Percentiles rank a stretch among this genome's conserved stretches.
phyloP scores from a whole-genome alignment of 768 basidiomycete species.

The Hygrocybe coccinea region DNA sequence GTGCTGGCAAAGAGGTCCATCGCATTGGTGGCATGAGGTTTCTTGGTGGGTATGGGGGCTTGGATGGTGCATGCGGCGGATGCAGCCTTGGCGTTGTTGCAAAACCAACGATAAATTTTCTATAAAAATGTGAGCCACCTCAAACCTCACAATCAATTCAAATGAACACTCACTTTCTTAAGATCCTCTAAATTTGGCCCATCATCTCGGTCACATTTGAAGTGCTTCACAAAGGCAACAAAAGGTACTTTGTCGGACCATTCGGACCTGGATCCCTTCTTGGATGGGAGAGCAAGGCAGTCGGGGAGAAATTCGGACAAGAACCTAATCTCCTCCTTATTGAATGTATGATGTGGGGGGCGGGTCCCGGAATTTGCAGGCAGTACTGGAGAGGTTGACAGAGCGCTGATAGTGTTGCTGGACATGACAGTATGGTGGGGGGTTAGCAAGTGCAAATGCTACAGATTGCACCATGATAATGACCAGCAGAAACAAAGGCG shows the following conservation, averaged over 20 bases:
- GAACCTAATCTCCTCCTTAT: background rate
- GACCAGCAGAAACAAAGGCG: too few relatives aligned
- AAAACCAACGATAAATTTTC: conserved; percentile 1
- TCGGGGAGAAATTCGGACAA: background rate
- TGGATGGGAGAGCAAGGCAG: background rate
- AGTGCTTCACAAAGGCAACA: background rate
- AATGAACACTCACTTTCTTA: background rate
- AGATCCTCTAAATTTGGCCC: background rate
- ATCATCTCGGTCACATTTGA: background rate
- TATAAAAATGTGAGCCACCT: background rate
- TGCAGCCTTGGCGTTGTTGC: background rate
- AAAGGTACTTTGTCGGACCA: background rate
- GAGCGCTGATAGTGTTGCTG: too few relatives aligned
- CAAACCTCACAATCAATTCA: background rate
- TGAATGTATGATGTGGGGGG: background rate
- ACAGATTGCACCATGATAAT: too few relatives aligned
- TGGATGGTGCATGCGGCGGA: background rate
- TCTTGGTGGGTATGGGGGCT: background rate
- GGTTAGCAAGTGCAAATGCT: too few relatives aligned
- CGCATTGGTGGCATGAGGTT: background rate
- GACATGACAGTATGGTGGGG: too few relatives aligned
- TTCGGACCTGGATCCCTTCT: background rate
- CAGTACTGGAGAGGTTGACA: too few relatives aligned
- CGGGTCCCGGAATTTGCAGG: background rate
- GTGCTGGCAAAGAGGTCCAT: background rate